Percentiles rank a stretch among this genome's conserved stretches.
These are phyloP conservation scores for Rhodotorula kratochvilovae DNA, from an alignment of 768 basidiomycete genomes.

Conservation along the genomic window DNA sequence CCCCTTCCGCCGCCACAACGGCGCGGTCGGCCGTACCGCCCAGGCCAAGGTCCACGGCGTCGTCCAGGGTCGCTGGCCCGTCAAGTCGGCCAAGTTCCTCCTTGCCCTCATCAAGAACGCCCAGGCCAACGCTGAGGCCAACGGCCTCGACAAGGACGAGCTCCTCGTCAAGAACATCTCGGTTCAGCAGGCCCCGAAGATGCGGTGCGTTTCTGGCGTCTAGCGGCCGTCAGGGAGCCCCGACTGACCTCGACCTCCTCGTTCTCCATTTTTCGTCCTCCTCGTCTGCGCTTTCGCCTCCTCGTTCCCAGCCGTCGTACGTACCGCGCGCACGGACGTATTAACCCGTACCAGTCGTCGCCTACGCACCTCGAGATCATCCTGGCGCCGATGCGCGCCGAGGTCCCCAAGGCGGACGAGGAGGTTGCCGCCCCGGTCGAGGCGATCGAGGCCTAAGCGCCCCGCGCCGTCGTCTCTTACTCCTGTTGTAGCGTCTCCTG, in stretches of 20 bases:
- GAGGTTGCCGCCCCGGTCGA: slow-evolving; percentile 47
- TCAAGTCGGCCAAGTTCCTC: slow-evolving; percentile 88
- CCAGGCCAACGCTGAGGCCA: slow-evolving; percentile 96
- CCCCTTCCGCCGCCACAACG: slow-evolving; percentile 91
- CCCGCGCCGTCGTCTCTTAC: neutral
- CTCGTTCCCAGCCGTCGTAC: slow-evolving; percentile 98
- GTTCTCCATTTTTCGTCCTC: neutral
- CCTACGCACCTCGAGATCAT: slow-evolving; percentile 91
- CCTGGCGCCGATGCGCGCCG: slow-evolving; percentile 68
- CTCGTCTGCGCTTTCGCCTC: neutral
- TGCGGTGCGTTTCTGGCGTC: slow-evolving; percentile 50
- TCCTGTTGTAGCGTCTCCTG: neutral
- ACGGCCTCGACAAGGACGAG: slow-evolving; percentile 88
- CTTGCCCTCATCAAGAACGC: slow-evolving; percentile 94
- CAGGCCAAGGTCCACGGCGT: slow-evolving; percentile 44
- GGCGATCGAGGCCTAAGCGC: slow-evolving; percentile 29
- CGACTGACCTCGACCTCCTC: slow-evolving; percentile 3
- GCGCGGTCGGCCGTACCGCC: slow-evolving; percentile 61
- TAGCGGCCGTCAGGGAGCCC: no score
- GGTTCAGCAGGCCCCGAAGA: slow-evolving; percentile 86
- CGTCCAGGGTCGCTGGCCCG: slow-evolving; percentile 87
- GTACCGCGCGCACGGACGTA: slow-evolving; percentile 85
- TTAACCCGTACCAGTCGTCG: slow-evolving; percentile 93
- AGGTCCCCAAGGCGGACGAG: slow-evolving; percentile 85
- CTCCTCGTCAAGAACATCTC: slow-evolving; percentile 93